Conservation (phyloP, 1,284 basidiomycete species). For the Cutaneotrichosporon arboriforme region DNA sequence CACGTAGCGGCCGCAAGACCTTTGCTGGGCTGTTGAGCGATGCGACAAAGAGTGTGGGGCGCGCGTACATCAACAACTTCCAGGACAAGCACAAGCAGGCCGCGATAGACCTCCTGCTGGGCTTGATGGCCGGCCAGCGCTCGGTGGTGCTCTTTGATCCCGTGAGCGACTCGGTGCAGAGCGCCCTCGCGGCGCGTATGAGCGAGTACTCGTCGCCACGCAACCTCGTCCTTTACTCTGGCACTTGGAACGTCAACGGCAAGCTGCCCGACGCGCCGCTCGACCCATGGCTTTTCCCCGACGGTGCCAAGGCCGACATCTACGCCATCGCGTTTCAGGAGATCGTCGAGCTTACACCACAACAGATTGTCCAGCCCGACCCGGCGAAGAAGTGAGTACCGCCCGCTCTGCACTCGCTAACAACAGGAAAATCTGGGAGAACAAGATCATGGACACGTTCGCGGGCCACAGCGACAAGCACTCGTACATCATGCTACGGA, state of each 20-base stretch:
- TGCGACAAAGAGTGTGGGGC: slow-evolving; percentile 85
- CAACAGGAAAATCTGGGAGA: slow-evolving; percentile 76
- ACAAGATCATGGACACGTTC: slow-evolving; percentile 71
- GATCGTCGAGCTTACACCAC: slow-evolving; percentile 92
- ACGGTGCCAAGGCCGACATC: slow-evolving; percentile 66
- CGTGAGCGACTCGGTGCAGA: slow-evolving; percentile 77
- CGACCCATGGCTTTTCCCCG: slow-evolving; percentile 82
- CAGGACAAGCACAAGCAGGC: slow-evolving; percentile 91
- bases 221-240: slow-evolving; percentile 69
- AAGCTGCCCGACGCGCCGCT: slow-evolving; percentile 74
- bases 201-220: slow-evolving; percentile 77
- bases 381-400: slow-evolving; percentile 73
- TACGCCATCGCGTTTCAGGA: slow-evolving; percentile 95
- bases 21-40: slow-evolving; percentile 87
- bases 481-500: slow-evolving; percentile 79
- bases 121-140: slow-evolving; percentile 80
- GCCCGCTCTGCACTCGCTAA: neutral
- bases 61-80: slow-evolving; percentile 98
- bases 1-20: slow-evolving; percentile 87
- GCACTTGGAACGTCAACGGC: slow-evolving; percentile 96
- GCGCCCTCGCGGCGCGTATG: slow-evolving; percentile 62
- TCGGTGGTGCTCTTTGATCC: slow-evolving; percentile 92
- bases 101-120: slow-evolving; percentile 92
- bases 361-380: slow-evolving; percentile 94
- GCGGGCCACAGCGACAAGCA: slow-evolving; percentile 59